Evolutionary conservation across 441 rosid species (phyloP).

Genomic region (Adansonia madagascariensis): DNA sequence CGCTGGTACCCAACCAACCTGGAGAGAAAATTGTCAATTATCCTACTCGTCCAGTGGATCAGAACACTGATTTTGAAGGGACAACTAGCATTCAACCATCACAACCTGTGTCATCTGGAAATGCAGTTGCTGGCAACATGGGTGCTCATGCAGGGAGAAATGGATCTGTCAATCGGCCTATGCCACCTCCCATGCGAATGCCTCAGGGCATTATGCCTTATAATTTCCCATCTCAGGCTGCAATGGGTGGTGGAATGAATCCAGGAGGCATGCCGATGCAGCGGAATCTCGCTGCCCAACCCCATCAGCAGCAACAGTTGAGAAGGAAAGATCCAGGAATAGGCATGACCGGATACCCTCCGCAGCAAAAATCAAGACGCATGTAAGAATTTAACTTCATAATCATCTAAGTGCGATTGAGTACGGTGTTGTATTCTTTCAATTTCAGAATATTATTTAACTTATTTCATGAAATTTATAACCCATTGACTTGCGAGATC

Average conservation of each 20-base stretch:
- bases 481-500: conserved; percentile 1
- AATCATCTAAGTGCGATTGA: background rate
- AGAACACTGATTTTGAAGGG: conserved; percentile 87
- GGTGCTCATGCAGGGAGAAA: conserved; percentile 55
- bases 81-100: conserved; percentile 85
- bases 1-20: conserved; percentile 73
- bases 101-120: conserved; percentile 70
- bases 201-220: conserved; percentile 69
- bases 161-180: conserved; percentile 72
- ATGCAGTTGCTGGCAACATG: conserved; percentile 56
- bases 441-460: background rate
- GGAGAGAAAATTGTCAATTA: conserved; percentile 82
- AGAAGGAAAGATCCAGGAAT: conserved; percentile 88
- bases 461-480: conserved; percentile 6
- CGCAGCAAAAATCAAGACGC: conserved; percentile 87
- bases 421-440: conserved; percentile 21
- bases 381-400: conserved; percentile 42
- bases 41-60: conserved; percentile 86
- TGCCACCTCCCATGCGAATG: conserved; percentile 82
- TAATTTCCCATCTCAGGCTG: conserved; percentile 65
- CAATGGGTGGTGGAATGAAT: conserved; percentile 73
- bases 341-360: conserved; percentile 84
- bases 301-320: conserved; percentile 71
- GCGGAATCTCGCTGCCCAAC: conserved; percentile 66
- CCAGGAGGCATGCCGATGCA: conserved; percentile 74